Percentiles rank a stretch among this genome's conserved stretches.
phyloP scores from a whole-genome alignment of 129 eudicot genomes.

The Arctium lappa region DNA sequence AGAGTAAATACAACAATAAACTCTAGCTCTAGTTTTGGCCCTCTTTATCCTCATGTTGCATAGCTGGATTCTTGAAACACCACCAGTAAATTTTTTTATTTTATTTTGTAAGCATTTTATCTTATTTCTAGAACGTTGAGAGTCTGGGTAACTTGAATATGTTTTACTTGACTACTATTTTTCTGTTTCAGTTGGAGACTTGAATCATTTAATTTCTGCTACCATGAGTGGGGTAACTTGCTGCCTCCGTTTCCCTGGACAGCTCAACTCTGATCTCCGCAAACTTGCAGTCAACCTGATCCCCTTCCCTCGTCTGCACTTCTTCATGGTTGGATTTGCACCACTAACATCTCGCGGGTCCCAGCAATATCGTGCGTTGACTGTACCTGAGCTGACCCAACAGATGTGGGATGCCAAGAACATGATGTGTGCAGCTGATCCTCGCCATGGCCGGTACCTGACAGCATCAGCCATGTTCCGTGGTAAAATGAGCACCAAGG shows the following conservation, averaged over 20 bases:
- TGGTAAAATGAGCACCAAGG: constrained; percentile 61
- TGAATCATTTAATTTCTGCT: constrained; percentile 68
- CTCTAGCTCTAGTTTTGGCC: neutral
- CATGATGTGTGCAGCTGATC: constrained; percentile 60
- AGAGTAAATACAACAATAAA: too few relatives aligned
- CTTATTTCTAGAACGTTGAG: neutral
- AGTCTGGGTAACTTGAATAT: neutral
- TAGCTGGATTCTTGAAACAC: neutral
- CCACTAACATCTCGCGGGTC: constrained; percentile 68
- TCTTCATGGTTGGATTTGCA: constrained; percentile 63
- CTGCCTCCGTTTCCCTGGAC: constrained; percentile 73
- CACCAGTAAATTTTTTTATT: neutral
- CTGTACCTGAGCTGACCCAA: constrained; percentile 55
- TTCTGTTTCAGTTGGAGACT: constrained; percentile 57
- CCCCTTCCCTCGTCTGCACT: constrained; percentile 57
- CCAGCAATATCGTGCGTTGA: constrained; percentile 50
- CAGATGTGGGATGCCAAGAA: constrained; percentile 63
- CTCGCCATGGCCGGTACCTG: constrained; percentile 52
- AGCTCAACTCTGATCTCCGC: constrained; percentile 66
- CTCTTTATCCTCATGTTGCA: neutral
- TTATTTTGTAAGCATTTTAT: neutral
- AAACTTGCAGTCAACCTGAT: constrained; percentile 63
- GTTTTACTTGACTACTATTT: neutral
- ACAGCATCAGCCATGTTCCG: constrained; percentile 71
- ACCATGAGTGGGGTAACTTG: constrained; percentile 84